Evolutionary conservation across 2,329 filamentous ascomycete genomes (phyloP).

Genomic region (Colletotrichum karsti): DNA sequence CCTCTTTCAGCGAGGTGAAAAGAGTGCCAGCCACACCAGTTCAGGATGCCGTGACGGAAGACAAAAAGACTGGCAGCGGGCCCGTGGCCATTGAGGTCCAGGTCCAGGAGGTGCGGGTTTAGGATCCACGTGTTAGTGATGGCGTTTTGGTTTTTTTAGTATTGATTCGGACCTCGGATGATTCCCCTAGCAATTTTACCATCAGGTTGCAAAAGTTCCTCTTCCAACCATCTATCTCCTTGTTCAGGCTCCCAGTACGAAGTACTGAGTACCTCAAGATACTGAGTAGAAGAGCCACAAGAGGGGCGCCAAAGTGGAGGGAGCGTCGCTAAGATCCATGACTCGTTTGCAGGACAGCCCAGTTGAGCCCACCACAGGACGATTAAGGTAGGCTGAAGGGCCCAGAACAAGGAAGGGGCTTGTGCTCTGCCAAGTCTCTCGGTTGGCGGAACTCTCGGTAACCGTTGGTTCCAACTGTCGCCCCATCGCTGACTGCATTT

Average conservation of each 20-base stretch:
- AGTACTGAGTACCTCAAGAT: too few species aligned
- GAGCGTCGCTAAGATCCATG: background rate
- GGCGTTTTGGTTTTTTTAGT: background rate
- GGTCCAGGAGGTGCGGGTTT: conserved; percentile 16
- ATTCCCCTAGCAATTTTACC: background rate
- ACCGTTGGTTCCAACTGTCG: too few species aligned
- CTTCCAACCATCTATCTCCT: too few species aligned
- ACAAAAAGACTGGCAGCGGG: background rate
- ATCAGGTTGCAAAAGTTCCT: too few species aligned
- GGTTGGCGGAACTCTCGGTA: background rate
- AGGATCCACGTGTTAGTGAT: background rate
- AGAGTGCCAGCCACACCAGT: background rate
- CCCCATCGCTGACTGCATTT: too few species aligned
- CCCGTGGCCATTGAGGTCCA: conserved; percentile 10
- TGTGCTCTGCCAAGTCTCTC: background rate
- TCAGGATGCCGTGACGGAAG: background rate
- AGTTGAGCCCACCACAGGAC: background rate
- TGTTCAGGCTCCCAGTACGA: too few species aligned
- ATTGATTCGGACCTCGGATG: background rate
- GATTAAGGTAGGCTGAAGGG: background rate
- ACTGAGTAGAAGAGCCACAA: too few species aligned
- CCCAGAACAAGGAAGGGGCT: background rate
- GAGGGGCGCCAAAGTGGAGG: too few species aligned
- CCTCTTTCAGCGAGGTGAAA: conserved; percentile 23
- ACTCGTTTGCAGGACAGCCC: background rate